phyloP scores from a whole-genome alignment of 768 basidiomycete species.

The Baorangia bicolor region DNA sequence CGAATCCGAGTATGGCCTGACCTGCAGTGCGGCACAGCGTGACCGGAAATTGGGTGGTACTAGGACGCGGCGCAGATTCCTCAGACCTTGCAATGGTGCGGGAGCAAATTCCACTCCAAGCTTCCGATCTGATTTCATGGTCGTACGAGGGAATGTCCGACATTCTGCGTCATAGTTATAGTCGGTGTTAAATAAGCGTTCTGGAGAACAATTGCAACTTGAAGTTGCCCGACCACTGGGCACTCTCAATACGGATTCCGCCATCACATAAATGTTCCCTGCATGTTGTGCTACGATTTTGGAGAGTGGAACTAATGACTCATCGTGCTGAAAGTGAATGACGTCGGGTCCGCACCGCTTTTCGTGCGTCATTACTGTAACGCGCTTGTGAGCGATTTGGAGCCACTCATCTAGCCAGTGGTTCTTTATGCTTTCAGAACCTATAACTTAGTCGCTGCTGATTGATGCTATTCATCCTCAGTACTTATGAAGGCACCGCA shows the following conservation, averaged over 20 bases:
- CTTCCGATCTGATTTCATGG: slow-evolving; percentile 99
- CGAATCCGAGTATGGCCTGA: slow-evolving; percentile 14
- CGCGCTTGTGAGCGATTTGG: too few species aligned
- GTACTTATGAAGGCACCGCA: too few species aligned
- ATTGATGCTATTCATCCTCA: too few species aligned
- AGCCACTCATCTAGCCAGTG: too few species aligned
- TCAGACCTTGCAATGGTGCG: slow-evolving; percentile 87
- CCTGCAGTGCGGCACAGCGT: slow-evolving; percentile 14
- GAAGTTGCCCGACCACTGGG: slow-evolving; percentile 2
- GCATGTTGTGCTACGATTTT: too few species aligned
- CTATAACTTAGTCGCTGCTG: too few species aligned
- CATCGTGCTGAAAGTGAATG: too few species aligned
- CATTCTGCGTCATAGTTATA: slow-evolving; percentile 57
- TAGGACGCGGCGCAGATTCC: slow-evolving; percentile 82
- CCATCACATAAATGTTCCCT: too few species aligned
- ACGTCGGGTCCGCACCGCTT: too few species aligned
- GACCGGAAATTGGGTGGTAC: slow-evolving; percentile 30
- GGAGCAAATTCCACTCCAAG: slow-evolving; percentile 99
- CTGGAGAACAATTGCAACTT: slow-evolving; percentile 14
- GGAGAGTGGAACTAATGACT: too few species aligned
- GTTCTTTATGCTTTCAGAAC: too few species aligned
- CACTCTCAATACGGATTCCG: slow-evolving; percentile 1
- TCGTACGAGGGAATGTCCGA: slow-evolving; percentile 97
- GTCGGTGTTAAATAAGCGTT: slow-evolving; percentile 17
- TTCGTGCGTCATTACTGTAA: too few species aligned